Evolutionary conservation across 179 eudicot species (phyloP), one percentile per base, ranked within the genome.

Genomic region (Drosera spatulata): DNA sequence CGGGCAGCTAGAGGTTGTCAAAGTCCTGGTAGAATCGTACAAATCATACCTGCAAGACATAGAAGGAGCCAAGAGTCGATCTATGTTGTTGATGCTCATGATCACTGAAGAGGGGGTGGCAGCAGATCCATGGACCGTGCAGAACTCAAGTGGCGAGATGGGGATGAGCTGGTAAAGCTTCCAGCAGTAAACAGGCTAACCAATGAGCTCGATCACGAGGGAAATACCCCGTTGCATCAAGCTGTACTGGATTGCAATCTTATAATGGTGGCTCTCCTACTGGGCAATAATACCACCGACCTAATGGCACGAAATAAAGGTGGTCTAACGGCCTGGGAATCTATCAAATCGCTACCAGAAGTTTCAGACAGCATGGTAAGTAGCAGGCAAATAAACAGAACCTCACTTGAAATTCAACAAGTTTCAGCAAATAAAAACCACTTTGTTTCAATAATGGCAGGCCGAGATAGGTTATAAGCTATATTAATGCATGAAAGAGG

Each of bases 151-250:
- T 14, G 80, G 80, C 5, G 71, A 75, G 59, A 60, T 51, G 82
- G 79, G 7, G 11, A 53, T 12, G 72, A 62, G 51, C 22, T 78
- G 60, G 61, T 78, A 8, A 61, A 46, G 15, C 48, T 42, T 43
- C 62, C 75, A 57, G 67, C 63, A 33, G 33, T 78, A 8, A 53
- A 15, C 43, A 63, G 54, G 56, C 74, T 75, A 39, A 41, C 75
- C 10, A 75, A 69, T 60, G 67, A 63, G 53, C 60, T 67, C 41
- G 79, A 78, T 61, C 42, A 33, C 38, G 74, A 78, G 7, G 82
- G 82, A 49, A 66, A 75, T 56, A 78, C 79, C 39, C 79, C 79
- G 33, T 52, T 75, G 64, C 82, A 78, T 67, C 58, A 71, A 41
- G 82, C 82, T 66, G 69, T 56, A 9, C 63, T 52, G 56, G 66